Evolutionary conservation across 2,329 filamentous ascomycete genomes (phyloP), one percentile per base, ranked within the genome.

Genomic region (Periconia macrospinosa): DNA sequence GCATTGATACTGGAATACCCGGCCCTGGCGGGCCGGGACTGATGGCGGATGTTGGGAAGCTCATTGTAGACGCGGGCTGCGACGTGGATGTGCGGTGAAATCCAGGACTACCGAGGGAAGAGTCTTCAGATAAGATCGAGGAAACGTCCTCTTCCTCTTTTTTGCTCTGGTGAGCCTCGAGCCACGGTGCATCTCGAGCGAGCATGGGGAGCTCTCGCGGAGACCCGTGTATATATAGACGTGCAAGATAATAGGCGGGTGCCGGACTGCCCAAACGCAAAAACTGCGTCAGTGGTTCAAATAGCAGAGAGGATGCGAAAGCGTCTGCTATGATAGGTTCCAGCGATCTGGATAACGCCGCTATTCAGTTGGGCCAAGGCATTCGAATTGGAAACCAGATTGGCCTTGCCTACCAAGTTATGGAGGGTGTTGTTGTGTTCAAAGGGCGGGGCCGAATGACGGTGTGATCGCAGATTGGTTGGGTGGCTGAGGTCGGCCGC

Each of bases 401-500:
- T 23, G 20, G n/a, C 11, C 5, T 37, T 37, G 33, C 5, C 33
- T 37, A 37, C 33, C 11, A 19, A 33, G 23, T 47, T 37, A 19
- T 37, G 30, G 17, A 3, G 30, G 30, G 42, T 33, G 37, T 30
- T 37, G 30, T 27, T 19, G 10, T 33, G 37, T 17, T 20, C 42
- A 41, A 40, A 42, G 37, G 42, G 47, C 40, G 47, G 47, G 47
- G 47, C 47, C 47, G 47, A 40, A 30, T 30, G 35, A 43, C 40
- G 47, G 37, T 33, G 47, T 49, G 37, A 17, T 49, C n/a, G 35
- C 46, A 49, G 46, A 41, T 42, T 42, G 37, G 46, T 14, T 14
- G 37, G 46, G 27, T 20, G 17, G 45, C 18, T 30, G 17, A 11
- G 17, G 14, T 20, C 14, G 42, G 33, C 11, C 33, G 11, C 15